Evolutionary conservation across 805 yeast genomes (phyloP).

Genomic region (Monosporozyma aquatica): DNA sequence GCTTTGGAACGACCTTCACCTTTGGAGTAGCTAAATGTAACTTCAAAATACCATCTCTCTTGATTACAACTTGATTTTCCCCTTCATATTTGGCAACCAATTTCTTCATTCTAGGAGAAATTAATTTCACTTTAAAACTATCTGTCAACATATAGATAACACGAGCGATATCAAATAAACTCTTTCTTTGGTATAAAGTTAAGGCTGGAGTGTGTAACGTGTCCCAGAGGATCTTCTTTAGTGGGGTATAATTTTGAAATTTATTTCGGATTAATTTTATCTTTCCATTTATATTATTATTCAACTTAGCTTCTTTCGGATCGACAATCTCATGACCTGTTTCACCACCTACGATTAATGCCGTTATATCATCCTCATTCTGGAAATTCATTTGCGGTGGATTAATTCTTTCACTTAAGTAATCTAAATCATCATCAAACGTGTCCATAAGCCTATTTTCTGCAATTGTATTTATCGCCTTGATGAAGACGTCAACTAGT

Average conservation of each 20-base stretch:
- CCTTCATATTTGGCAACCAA: conserved; percentile 51
- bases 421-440: conserved; percentile 57
- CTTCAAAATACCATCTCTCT: conserved; percentile 39
- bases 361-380: conserved; percentile 14
- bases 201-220: conserved; percentile 53
- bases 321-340: conserved; percentile 10
- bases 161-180: conserved; percentile 54
- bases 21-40: conserved; percentile 22
- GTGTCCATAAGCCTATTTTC: conserved; percentile 48
- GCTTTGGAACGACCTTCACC: conserved; percentile 10
- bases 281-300: conserved; percentile 24
- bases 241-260: conserved; percentile 40
- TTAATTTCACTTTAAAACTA: conserved; percentile 50
- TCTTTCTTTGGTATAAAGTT: conserved; percentile 50
- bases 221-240: conserved; percentile 58
- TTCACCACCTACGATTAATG: conserved; percentile 8
- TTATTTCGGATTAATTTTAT: conserved; percentile 18
- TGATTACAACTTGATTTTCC: conserved; percentile 47
- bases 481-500: conserved; percentile 39
- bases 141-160: conserved; percentile 57
- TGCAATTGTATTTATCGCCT: conserved; percentile 58
- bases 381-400: conserved; percentile 15
- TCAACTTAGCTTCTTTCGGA: conserved; percentile 18
- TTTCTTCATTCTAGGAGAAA: conserved; percentile 59
- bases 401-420: conserved; percentile 21